Evolutionary conservation across 2,329 filamentous ascomycete species (phyloP).

Genomic region (Penicillium hesseltinei): DNA sequence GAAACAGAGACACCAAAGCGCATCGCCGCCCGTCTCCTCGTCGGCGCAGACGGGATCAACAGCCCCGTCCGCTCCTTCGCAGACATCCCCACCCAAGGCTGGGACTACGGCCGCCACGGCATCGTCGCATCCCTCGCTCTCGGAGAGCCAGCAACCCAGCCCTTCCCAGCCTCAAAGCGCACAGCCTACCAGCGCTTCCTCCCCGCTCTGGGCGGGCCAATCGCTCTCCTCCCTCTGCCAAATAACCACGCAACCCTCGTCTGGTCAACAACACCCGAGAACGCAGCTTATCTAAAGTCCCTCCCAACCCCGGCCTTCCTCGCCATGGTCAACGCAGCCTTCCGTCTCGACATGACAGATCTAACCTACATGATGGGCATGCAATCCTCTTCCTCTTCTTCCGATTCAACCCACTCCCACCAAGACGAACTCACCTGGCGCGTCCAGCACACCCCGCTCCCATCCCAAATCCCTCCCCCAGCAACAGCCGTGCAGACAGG

Average conservation of each 20-base stretch:
- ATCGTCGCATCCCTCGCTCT: slow-evolving; percentile 85
- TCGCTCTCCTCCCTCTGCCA: slow-evolving; percentile 87
- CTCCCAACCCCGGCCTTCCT: slow-evolving; percentile 71
- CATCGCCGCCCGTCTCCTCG: slow-evolving; percentile 76
- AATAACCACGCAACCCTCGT: slow-evolving; percentile 81
- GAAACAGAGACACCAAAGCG: slow-evolving; percentile 43
- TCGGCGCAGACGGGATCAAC: slow-evolving; percentile 93
- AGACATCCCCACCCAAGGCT: slow-evolving; percentile 78
- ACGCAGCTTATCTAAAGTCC: slow-evolving; percentile 75
- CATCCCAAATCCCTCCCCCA: slow-evolving; percentile 60
- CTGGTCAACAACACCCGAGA: slow-evolving; percentile 85
- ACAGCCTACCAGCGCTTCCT: slow-evolving; percentile 95
- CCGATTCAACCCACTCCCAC: slow-evolving; percentile 43
- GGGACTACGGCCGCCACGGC: slow-evolving; percentile 90
- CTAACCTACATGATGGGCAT: slow-evolving; percentile 76
- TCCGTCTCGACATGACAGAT: slow-evolving; percentile 76
- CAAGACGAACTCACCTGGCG: slow-evolving; percentile 83
- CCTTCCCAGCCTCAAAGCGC: slow-evolving; percentile 50
- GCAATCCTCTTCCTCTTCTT: slow-evolving; percentile 31
- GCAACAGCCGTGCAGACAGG: slow-evolving; percentile 72
- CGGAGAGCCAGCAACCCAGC: slow-evolving; percentile 43
- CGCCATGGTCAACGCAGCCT: slow-evolving; percentile 89
- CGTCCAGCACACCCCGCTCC: slow-evolving; percentile 63
- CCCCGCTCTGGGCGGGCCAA: slow-evolving; percentile 72
- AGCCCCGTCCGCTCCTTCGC: slow-evolving; percentile 89